Percentiles rank a stretch among this genome's conserved stretches.
Evolutionary conservation across 108 stramenopile species (phyloP).

Genomic region (Bacterosira constricta): DNA sequence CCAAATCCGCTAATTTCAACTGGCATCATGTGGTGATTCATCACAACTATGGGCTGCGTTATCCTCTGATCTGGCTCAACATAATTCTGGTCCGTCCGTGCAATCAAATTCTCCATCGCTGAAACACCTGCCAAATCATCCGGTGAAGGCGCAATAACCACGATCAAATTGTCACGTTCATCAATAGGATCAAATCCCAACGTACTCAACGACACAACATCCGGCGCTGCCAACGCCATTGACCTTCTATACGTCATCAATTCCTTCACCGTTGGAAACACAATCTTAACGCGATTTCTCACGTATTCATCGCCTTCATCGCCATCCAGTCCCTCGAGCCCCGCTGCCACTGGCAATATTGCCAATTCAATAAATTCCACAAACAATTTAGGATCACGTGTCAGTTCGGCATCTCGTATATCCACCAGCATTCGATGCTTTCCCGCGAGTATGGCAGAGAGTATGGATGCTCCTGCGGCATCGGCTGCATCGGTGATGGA

Average conservation of each 20-base stretch:
- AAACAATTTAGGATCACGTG: conserved; percentile 71
- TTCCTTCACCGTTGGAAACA: conserved; percentile 89
- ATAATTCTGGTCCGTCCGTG: conserved; percentile 49
- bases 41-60: conserved; percentile 72
- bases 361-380: conserved; percentile 88
- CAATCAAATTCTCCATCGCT: conserved; percentile 72
- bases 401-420: conserved; percentile 89
- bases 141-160: conserved; percentile 83
- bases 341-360: conserved; percentile 86
- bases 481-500: conserved; percentile 88
- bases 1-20: conserved; percentile 56
- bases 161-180: conserved; percentile 80
- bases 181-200: conserved; percentile 87
- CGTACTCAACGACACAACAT: conserved; percentile 84
- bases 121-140: conserved; percentile 76
- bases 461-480: conserved; percentile 83
- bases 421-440: conserved; percentile 92
- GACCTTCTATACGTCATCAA: conserved; percentile 76
- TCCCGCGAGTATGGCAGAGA: conserved; percentile 81
- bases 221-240: conserved; percentile 87
- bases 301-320: conserved; percentile 42
- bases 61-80: conserved; percentile 43
- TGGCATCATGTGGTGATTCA: conserved; percentile 91
- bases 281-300: conserved; percentile 87
- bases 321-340: conserved; percentile 74